These are phyloP conservation scores for Nicotiana sylvestris DNA, from an alignment of 257 asterid genomes.

Conservation along the genomic window DNA sequence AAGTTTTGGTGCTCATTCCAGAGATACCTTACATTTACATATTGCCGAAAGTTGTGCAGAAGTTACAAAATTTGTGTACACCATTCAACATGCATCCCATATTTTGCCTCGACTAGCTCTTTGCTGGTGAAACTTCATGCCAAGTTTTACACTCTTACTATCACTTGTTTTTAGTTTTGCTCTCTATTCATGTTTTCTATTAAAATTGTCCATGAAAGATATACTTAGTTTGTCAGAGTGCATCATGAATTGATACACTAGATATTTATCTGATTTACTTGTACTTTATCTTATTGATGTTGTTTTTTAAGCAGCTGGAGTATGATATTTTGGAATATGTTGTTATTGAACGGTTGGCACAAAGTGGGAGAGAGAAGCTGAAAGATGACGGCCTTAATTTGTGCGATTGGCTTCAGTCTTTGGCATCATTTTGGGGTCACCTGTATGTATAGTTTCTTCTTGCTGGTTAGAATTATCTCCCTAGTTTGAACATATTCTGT, in stretches of 20 bases:
- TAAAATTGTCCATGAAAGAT: neutral
- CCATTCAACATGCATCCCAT: neutral
- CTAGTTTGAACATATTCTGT: slow-evolving; percentile 18
- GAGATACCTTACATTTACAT: neutral
- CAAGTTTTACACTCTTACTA: neutral
- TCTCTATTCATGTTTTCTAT: neutral
- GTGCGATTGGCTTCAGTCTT: slow-evolving; percentile 99
- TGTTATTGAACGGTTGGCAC: slow-evolving; percentile 95
- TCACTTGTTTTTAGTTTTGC: neutral
- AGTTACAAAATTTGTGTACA: neutral
- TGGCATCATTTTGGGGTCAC: slow-evolving; percentile 99
- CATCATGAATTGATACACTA: neutral
- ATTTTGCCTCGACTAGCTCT: neutral
- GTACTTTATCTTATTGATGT: slow-evolving; percentile 10
- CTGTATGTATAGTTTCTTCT: slow-evolving; percentile 56
- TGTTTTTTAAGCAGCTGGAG: slow-evolving; percentile 66
- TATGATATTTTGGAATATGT: slow-evolving; percentile 97
- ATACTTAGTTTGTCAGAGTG: neutral
- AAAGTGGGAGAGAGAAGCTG: slow-evolving; percentile 97
- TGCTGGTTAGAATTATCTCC: slow-evolving; percentile 18
- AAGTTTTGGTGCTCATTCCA: neutral
- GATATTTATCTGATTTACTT: slow-evolving; percentile 3
- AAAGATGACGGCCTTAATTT: slow-evolving; percentile 98
- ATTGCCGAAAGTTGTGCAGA: neutral
- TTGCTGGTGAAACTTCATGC: neutral